Conservation (phyloP, 2,329 filamentous ascomycete species). For the Corniculantispora saksenae region DNA sequence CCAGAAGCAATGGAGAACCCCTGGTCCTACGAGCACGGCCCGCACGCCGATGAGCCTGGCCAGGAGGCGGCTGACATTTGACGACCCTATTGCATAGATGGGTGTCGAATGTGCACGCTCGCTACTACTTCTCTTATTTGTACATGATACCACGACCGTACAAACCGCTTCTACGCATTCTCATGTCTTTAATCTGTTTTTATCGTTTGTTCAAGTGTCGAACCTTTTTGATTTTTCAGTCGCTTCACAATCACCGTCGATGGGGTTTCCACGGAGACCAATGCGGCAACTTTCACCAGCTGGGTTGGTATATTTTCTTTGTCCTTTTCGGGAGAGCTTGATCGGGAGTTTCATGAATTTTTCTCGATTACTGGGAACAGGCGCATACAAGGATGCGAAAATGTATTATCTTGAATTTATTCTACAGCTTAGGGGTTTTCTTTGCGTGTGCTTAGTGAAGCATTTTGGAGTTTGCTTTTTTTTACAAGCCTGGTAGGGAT, state of each 20-base stretch:
- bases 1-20: conserved; percentile 86
- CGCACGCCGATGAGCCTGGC: conserved; percentile 66
- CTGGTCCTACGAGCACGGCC: conserved; percentile 53
- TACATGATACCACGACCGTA: conserved; percentile 39
- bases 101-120: neutral
- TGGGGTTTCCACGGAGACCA: neutral
- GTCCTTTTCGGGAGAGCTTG: conserved; percentile 1
- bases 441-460: conserved; percentile 8
- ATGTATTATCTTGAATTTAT: conserved; percentile 5
- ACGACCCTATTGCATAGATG: conserved; percentile 61
- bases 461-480: conserved; percentile 11
- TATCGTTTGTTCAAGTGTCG: neutral
- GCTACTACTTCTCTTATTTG: conserved; percentile 19
- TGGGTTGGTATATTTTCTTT: conserved; percentile 15
- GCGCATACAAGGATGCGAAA: conserved; percentile 6
- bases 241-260: neutral
- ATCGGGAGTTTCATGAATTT: conserved; percentile 7
- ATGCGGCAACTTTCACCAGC: neutral
- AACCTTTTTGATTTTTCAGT: neutral
- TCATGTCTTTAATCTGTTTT: neutral
- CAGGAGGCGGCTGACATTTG: conserved; percentile 80
- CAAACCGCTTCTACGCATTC: conserved; percentile 24
- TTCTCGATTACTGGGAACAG: neutral
- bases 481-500: conserved; percentile 10
- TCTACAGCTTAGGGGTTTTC: conserved; percentile 4